Evolutionary conservation across 495 filamentous ascomycete species (phyloP), one percentile per base, ranked within the genome.

Genomic region (Evansstolkia leycettana): DNA sequence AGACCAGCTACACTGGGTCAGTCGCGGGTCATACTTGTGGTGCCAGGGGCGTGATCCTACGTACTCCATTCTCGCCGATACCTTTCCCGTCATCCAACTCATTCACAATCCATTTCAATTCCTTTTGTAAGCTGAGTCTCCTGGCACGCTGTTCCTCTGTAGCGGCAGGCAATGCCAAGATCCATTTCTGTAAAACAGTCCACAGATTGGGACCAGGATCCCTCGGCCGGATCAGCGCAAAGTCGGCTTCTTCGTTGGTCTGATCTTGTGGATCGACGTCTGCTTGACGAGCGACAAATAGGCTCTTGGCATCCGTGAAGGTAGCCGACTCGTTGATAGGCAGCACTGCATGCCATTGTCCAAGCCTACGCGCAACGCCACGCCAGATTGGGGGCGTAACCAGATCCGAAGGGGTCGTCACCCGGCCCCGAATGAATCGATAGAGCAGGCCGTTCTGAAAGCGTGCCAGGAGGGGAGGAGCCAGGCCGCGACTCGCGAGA

Each of bases 391-490:
- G 48, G 15, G 79, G 64, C 37, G 69, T 66, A 34, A 79, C 70
- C 47, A 99, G 58, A 54, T 96, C 87, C 41, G 74, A 69, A 25
- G 90, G 81, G 18, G 76, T 72, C 43, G 84, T 86, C 36, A 82
- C 78, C 29, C 68, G 70, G 26, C 90, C 90, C 26, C 69, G 75
- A 19, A 95, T 82, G 57, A 84, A 99, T 37, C 80, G 73, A 62
- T 99, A 99, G 39, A 96, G 71, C 50, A 99, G 80, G 39, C 90
- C 90, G 55, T 99, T 99, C 38, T 87, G 70, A 68, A 99, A 99
- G 39, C 87, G 83, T 9, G 87, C 92, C 31, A 96, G 70, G 4
- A 99, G 67, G 27, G 79, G 68, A 30, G 90, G 92, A 7, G 90
- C 90, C 30, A 96, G 75, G 51, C 75, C 73, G 48, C 81, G 65